These are phyloP conservation scores for Sergeia podlipaevii DNA, from an alignment of 208 protist species.

Conservation along the genomic window DNA sequence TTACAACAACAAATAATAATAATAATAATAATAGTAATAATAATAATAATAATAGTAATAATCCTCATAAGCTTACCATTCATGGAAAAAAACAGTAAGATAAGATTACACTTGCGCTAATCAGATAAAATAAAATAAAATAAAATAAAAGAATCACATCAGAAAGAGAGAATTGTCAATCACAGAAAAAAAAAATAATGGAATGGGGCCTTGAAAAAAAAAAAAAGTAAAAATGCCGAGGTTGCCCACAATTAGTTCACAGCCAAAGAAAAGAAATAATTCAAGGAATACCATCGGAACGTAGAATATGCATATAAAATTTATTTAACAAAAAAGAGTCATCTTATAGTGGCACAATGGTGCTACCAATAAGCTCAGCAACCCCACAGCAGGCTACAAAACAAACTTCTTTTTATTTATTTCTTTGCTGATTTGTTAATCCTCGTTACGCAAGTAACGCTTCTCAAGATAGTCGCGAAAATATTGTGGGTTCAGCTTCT, in stretches of 20 bases:
- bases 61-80: conserved; percentile 6
- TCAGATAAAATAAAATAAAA: conserved; percentile 6
- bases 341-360: no score
- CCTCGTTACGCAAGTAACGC: conserved; percentile 42
- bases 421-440: background rate
- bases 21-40: conserved; percentile 9
- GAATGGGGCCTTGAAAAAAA: background rate
- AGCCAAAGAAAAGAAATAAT: no score
- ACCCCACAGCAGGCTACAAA: no score
- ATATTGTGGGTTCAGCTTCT: conserved; percentile 62
- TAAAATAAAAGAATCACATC: conserved; percentile 4
- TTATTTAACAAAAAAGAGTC: no score
- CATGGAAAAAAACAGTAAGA: conserved; percentile 5
- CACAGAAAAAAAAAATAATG: background rate
- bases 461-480: conserved; percentile 60
- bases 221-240: conserved; percentile 6
- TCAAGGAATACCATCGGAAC: no score
- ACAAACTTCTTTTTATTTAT: no score
- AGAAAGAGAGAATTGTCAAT: background rate
- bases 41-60: conserved; percentile 10
- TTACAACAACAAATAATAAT: conserved; percentile 6
- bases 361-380: no score
- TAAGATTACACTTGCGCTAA: background rate
- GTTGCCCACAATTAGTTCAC: no score
- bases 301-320: no score